Evolutionary conservation across 208 protist genomes (phyloP).

Genomic region (Vickermania spadyakhi): DNA sequence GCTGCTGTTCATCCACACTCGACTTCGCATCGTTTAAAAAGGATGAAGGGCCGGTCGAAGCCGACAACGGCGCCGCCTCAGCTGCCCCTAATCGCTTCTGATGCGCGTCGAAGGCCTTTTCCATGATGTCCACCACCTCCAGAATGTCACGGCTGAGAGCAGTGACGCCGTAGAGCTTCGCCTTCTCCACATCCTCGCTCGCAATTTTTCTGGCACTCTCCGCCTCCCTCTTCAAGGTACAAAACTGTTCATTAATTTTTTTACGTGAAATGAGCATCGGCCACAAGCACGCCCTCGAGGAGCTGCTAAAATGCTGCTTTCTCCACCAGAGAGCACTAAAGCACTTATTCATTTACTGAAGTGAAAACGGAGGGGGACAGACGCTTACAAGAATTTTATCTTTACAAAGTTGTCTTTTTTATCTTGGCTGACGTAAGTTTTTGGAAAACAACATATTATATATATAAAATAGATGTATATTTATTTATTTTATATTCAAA

Average conservation of each 20-base stretch:
- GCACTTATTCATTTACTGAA: too few species aligned
- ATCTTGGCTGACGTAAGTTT: too few species aligned
- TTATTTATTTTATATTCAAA: too few species aligned
- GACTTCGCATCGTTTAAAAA: not conserved
- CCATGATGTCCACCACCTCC: conserved; percentile 87
- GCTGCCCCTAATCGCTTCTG: conserved; percentile 11
- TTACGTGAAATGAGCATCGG: not conserved
- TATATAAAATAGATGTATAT: too few species aligned
- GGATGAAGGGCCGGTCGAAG: not conserved
- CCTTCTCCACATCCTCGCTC: conserved; percentile 87
- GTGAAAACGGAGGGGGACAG: too few species aligned
- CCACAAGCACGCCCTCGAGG: not conserved
- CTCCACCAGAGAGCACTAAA: too few species aligned
- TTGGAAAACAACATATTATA: too few species aligned
- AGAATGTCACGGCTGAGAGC: conserved; percentile 89
- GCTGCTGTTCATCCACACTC: not conserved
- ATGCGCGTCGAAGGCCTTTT: conserved; percentile 46
- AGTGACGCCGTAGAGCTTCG: conserved; percentile 79
- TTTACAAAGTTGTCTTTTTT: too few species aligned
- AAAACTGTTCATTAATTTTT: conserved; percentile 1
- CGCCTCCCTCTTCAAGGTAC: conserved; percentile 27
- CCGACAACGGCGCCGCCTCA: not conserved
- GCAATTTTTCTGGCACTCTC: conserved; percentile 84
- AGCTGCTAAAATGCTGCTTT: too few species aligned
- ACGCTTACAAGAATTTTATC: too few species aligned